Conservation (phyloP, 78 protist species). For the Dictyostelium discoideum region DNA sequence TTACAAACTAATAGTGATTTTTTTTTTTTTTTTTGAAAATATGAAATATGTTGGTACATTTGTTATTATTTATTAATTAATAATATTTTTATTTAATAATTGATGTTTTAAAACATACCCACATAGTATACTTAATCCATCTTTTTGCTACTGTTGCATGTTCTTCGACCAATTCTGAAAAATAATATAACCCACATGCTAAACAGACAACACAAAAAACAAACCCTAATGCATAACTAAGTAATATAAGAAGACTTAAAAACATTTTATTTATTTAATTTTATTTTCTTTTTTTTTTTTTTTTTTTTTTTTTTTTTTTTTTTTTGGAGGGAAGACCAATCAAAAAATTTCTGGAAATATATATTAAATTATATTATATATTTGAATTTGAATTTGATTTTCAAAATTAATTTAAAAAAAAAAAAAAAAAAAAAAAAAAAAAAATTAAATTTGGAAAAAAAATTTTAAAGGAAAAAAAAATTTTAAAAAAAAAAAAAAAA, state of each 20-base stretch:
- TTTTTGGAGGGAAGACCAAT: neutral
- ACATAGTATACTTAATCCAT: slow-evolving; percentile 64
- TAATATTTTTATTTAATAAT: too few species aligned
- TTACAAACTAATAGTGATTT: slow-evolving; percentile 3
- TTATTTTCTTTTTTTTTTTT: neutral
- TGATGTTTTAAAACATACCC: slow-evolving; percentile 1
- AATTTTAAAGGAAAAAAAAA: neutral
- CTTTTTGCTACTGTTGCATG: slow-evolving; percentile 70
- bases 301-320: neutral
- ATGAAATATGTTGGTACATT: too few species aligned
- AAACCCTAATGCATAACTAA: slow-evolving; percentile 20
- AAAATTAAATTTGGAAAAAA: too few species aligned
- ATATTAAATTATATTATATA: too few species aligned
- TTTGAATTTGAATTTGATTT: too few species aligned
- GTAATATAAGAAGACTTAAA: neutral
- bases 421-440: too few species aligned
- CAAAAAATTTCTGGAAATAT: too few species aligned
- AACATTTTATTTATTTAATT: slow-evolving; percentile 2
- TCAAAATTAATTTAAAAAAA: neutral
- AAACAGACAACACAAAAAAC: slow-evolving; percentile 54
- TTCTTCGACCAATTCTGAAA: slow-evolving; percentile 67
- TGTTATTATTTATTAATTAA: too few species aligned
- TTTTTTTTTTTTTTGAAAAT: too few species aligned
- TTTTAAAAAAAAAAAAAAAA: neutral
- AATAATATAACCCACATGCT: slow-evolving; percentile 76